Evolutionary conservation across 345 rosid genomes (phyloP).

Genomic region (Murraya paniculata): DNA sequence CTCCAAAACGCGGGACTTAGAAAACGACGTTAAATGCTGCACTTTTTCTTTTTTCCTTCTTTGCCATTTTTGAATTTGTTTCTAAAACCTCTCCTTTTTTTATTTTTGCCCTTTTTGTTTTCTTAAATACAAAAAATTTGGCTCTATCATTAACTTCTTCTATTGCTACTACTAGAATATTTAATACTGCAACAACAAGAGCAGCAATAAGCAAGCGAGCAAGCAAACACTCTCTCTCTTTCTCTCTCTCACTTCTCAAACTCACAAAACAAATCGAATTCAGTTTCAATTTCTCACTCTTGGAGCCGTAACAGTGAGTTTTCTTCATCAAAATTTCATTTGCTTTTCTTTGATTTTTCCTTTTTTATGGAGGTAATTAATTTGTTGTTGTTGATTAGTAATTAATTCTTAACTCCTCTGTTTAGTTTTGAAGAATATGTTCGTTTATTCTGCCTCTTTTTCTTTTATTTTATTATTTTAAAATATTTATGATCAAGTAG

Average conservation of each 20-base stretch:
- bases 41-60: background rate
- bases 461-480: background rate
- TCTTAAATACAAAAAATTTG: background rate
- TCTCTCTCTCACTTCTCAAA: background rate
- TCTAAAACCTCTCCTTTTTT: background rate
- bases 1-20: constrained; percentile 16
- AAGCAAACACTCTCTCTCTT: background rate
- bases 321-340: background rate
- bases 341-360: background rate
- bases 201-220: too few relatives aligned
- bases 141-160: constrained; percentile 4
- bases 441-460: background rate
- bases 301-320: constrained; percentile 11
- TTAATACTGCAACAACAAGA: background rate
- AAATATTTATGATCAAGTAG: background rate
- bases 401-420: background rate
- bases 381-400: background rate
- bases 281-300: background rate
- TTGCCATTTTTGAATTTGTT: background rate
- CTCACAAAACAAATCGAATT: background rate
- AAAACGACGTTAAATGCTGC: constrained; percentile 12
- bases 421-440: background rate
- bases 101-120: background rate
- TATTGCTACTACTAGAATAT: background rate
- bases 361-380: background rate